phyloP scores from a whole-genome alignment of 2,329 filamentous ascomycete genomes.

The Xylaria hypoxylon region DNA sequence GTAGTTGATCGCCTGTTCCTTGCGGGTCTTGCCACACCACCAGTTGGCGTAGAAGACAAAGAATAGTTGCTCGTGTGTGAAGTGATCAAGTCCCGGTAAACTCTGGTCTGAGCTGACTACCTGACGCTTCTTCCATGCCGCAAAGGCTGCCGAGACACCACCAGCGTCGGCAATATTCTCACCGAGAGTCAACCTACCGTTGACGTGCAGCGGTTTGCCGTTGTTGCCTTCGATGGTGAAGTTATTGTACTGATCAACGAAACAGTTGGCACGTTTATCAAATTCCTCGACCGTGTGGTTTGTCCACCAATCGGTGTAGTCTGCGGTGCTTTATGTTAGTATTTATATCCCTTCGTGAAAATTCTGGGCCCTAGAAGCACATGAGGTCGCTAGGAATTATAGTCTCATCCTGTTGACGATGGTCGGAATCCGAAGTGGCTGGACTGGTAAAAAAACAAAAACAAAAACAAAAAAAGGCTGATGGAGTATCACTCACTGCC shows the following conservation, averaged over 20 bases:
- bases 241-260: constrained; percentile 70
- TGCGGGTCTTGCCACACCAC: constrained; percentile 75
- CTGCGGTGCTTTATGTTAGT: constrained; percentile 26
- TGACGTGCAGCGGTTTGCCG: constrained; percentile 67
- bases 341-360: neutral
- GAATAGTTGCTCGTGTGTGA: constrained; percentile 73
- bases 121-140: constrained; percentile 70
- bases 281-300: constrained; percentile 68
- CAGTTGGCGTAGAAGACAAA: constrained; percentile 71
- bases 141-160: constrained; percentile 69
- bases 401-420: neutral
- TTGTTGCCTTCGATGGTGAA: constrained; percentile 67
- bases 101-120: constrained; percentile 60
- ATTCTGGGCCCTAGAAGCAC: too few relatives aligned
- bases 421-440: neutral
- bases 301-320: constrained; percentile 75
- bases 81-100: constrained; percentile 67
- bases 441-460: neutral
- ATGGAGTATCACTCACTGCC: constrained; percentile 54
- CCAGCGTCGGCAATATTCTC: constrained; percentile 76
- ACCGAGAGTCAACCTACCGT: constrained; percentile 70
- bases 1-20: constrained; percentile 66
- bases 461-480: neutral
- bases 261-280: constrained; percentile 68
- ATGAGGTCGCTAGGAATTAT: neutral